Evolutionary conservation across 148 eudicot species (phyloP).

Genomic region (Oxyria digyna): DNA sequence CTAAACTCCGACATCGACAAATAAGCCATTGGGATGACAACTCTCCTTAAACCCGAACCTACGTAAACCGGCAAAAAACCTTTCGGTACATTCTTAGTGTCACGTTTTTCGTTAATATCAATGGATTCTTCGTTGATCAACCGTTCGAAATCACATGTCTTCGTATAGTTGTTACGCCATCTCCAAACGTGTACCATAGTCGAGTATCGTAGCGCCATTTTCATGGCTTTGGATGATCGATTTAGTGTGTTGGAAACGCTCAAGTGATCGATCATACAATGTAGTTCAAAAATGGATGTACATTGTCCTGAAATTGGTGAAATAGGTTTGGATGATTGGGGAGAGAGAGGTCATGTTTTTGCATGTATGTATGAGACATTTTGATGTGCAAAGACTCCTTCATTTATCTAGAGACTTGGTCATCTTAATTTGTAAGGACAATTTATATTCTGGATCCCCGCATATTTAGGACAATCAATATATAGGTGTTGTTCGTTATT

Average conservation of each 20-base stretch:
- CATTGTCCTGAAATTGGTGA: not conserved
- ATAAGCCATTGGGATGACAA: slow-evolving; percentile 14
- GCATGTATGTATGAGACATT: not conserved
- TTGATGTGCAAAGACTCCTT: not conserved
- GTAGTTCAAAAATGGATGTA: not conserved
- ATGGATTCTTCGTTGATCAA: not conserved
- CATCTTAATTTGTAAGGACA: not conserved
- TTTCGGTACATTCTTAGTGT: slow-evolving; percentile 4
- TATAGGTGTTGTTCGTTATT: not conserved
- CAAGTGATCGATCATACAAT: not conserved
- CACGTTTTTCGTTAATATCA: not conserved
- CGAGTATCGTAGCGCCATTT: not conserved
- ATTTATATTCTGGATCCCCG: not conserved
- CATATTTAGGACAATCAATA: not conserved
- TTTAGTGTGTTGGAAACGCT: not conserved
- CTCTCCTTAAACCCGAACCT: slow-evolving; percentile 13
- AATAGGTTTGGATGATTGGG: not conserved
- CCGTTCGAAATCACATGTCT: not conserved
- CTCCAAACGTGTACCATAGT: not conserved
- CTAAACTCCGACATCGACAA: slow-evolving; percentile 15
- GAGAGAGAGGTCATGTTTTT: not conserved
- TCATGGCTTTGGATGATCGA: not conserved
- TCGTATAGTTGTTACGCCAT: not conserved
- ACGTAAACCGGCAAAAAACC: slow-evolving; percentile 16
- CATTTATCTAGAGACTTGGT: not conserved